Evolutionary conservation across 2,329 filamentous ascomycete genomes (phyloP).

Genomic region (Epichloe elymi): DNA sequence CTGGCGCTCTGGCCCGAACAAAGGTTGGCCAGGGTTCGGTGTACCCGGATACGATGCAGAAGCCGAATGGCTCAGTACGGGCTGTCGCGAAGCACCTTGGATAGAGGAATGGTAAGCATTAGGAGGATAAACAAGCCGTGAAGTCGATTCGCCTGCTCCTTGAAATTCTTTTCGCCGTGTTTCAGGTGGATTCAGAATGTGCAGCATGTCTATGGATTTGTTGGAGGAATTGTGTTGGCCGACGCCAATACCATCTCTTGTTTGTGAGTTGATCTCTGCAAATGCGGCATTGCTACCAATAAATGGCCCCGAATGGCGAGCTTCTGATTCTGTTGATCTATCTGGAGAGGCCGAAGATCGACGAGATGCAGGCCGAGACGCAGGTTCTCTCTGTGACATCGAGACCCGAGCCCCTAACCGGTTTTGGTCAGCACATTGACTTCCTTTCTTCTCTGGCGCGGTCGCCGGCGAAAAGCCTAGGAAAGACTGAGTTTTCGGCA

Average conservation of each 20-base stretch:
- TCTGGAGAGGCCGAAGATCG: slow-evolving; percentile 32
- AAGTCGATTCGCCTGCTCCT: slow-evolving; percentile 6
- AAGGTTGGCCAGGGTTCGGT: slow-evolving; percentile 7
- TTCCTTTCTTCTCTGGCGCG: slow-evolving; percentile 13
- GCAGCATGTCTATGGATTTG: slow-evolving; percentile 22
- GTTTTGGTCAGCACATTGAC: slow-evolving; percentile 46
- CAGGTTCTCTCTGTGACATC: slow-evolving; percentile 51
- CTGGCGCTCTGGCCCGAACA: slow-evolving; percentile 18
- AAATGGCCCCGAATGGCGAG: slow-evolving; percentile 11
- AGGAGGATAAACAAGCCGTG: neutral
- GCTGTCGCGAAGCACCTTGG: slow-evolving; percentile 12
- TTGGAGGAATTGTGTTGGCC: slow-evolving; percentile 12
- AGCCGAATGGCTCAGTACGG: slow-evolving; percentile 15
- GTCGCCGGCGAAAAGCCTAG: slow-evolving; percentile 12
- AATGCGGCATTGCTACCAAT: slow-evolving; percentile 12
- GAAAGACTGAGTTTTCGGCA: slow-evolving; percentile 11
- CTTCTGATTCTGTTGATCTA: slow-evolving; percentile 18
- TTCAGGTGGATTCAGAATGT: slow-evolving; percentile 25
- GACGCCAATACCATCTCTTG: slow-evolving; percentile 12
- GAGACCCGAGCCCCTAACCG: slow-evolving; percentile 44
- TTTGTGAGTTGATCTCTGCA: slow-evolving; percentile 10
- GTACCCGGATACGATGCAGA: slow-evolving; percentile 22
- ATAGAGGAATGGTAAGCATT: slow-evolving; percentile 8
- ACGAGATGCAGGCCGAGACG: slow-evolving; percentile 41
- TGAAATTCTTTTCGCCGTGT: slow-evolving; percentile 11